Percentiles rank a stretch among this genome's conserved stretches.
Evolutionary conservation across 2,329 filamentous ascomycete species (phyloP).

Genomic region (Hirsutella rhossiliensis): DNA sequence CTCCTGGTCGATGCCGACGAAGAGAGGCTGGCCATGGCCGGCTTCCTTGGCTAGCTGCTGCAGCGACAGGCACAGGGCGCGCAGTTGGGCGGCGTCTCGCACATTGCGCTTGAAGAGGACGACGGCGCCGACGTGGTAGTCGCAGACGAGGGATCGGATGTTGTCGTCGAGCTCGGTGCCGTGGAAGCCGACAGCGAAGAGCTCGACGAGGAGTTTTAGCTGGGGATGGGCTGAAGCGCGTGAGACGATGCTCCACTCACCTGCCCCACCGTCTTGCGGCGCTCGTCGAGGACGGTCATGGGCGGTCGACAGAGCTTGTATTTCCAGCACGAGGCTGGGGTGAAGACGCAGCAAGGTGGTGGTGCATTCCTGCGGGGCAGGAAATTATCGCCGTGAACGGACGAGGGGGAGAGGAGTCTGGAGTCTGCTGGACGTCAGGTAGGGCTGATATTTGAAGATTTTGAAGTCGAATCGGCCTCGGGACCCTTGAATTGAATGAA

Average conservation of each 20-base stretch:
- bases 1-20: conserved; percentile 16
- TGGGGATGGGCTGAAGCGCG: background rate
- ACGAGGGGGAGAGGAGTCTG: too few species aligned
- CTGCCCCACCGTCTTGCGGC: conserved; percentile 2
- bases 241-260: background rate
- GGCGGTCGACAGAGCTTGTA: too few species aligned
- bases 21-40: conserved; percentile 12
- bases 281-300: background rate
- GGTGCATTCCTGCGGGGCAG: too few species aligned
- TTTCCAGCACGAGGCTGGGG: too few species aligned
- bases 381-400: too few species aligned
- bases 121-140: conserved; percentile 14
- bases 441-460: too few species aligned
- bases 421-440: too few species aligned
- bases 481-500: too few species aligned
- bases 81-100: conserved; percentile 8
- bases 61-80: conserved; percentile 9
- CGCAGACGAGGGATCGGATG: conserved; percentile 11
- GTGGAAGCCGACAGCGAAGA: conserved; percentile 15
- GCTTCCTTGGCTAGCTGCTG: conserved; percentile 11
- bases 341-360: too few species aligned
- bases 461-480: too few species aligned
- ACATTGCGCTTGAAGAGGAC: conserved; percentile 16
- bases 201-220: conserved; percentile 4
- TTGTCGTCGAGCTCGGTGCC: conserved; percentile 9